Percentiles rank a stretch among this genome's conserved stretches.
Conservation (phyloP, 1,139 yeast species). For the Yamadazyma friedrichii region DNA sequence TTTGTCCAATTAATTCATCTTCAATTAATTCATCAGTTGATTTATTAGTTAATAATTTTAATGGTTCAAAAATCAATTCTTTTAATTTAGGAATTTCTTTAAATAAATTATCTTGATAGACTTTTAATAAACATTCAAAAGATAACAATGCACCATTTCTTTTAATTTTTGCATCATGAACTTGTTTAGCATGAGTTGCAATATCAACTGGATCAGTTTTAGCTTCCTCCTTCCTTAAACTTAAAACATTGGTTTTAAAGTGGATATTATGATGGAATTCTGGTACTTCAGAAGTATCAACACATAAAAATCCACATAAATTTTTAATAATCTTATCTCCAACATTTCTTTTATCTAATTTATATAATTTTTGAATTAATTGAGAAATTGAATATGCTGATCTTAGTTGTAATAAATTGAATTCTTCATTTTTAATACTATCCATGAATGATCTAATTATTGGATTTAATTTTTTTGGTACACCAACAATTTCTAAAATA, state of each 20-base stretch:
- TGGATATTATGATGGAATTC: constrained; percentile 73
- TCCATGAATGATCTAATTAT: constrained; percentile 91
- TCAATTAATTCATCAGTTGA: constrained; percentile 36
- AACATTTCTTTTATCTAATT: constrained; percentile 62
- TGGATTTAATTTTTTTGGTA: constrained; percentile 88
- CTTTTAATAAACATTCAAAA: constrained; percentile 51
- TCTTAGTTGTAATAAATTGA: constrained; percentile 62
- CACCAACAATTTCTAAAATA: constrained; percentile 55
- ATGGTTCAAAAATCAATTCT: constrained; percentile 66
- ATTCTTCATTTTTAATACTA: constrained; percentile 76
- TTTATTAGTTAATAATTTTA: constrained; percentile 27
- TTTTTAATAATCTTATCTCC: constrained; percentile 89
- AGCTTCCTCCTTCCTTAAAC: constrained; percentile 79
- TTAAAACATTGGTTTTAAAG: constrained; percentile 59
- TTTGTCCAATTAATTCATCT: constrained; percentile 65
- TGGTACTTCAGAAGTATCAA: constrained; percentile 94
- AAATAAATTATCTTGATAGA: constrained; percentile 58
- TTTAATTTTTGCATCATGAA: constrained; percentile 74
- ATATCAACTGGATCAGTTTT: constrained; percentile 66
- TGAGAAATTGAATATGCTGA: constrained; percentile 69
- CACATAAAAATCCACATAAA: constrained; percentile 89
- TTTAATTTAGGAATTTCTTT: constrained; percentile 65
- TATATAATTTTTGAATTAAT: constrained; percentile 58
- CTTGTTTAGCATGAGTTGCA: constrained; percentile 60
- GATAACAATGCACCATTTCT: constrained; percentile 81